phyloP scores from a whole-genome alignment of 805 yeast genomes.

The Yarrowia porcina region DNA sequence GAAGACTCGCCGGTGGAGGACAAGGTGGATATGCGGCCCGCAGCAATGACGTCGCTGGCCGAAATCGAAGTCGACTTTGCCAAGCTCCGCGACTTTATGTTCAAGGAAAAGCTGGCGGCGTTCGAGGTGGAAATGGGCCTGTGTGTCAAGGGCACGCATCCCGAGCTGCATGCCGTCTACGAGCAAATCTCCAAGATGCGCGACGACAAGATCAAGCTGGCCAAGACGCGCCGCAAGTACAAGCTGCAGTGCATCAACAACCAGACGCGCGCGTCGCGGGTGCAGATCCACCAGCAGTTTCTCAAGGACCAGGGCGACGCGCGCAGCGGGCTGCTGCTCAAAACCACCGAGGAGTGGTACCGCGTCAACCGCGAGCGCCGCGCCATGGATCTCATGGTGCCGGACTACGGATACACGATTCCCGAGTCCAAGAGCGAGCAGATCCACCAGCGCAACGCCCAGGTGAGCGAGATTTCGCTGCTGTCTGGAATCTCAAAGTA shows the following conservation, averaged over 20 bases:
- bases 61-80: slow-evolving; percentile 87
- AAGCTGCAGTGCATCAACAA: slow-evolving; percentile 71
- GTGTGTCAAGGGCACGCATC: slow-evolving; percentile 88
- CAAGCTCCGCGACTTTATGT: slow-evolving; percentile 72
- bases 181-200: slow-evolving; percentile 68
- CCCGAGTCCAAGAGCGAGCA: slow-evolving; percentile 47
- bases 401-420: slow-evolving; percentile 45
- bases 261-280: slow-evolving; percentile 76
- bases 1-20: slow-evolving; percentile 30
- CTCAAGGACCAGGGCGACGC: slow-evolving; percentile 63
- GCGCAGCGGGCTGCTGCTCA: slow-evolving; percentile 59
- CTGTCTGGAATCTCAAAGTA: slow-evolving; percentile 63
- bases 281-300: slow-evolving; percentile 79
- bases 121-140: slow-evolving; percentile 79
- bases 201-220: slow-evolving; percentile 60
- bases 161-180: slow-evolving; percentile 73
- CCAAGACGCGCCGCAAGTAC: slow-evolving; percentile 54
- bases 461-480: slow-evolving; percentile 65
- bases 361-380: slow-evolving; percentile 85
- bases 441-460: slow-evolving; percentile 63
- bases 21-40: slow-evolving; percentile 46
- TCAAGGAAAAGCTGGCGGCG: slow-evolving; percentile 74
- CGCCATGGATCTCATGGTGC: slow-evolving; percentile 62
- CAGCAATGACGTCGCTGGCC: slow-evolving; percentile 70
- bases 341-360: slow-evolving; percentile 86